Conservation (phyloP, 345 rosid genomes). For the Reutealis trisperma region DNA sequence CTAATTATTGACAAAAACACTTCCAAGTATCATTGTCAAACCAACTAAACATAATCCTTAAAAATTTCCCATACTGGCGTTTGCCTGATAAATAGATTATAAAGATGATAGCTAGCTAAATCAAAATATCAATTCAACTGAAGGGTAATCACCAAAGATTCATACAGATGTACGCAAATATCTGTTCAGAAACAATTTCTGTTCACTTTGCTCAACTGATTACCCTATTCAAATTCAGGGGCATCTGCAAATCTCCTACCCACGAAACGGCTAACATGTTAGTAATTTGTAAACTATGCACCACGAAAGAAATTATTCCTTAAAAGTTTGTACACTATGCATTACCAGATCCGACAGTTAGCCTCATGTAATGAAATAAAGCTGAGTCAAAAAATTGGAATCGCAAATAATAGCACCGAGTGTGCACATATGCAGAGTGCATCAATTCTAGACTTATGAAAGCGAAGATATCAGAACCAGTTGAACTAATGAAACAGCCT, state of each 20-base stretch:
- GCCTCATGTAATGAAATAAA: not conserved
- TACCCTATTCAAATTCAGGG: not conserved
- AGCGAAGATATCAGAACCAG: not conserved
- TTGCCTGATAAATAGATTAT: too few species aligned
- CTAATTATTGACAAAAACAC: too few species aligned
- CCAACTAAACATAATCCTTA: too few species aligned
- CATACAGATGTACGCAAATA: not conserved
- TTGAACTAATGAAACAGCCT: not conserved
- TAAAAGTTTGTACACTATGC: not conserved
- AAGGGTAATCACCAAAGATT: not conserved
- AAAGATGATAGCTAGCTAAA: not conserved
- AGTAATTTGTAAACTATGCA: not conserved
- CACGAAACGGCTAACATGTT: not conserved
- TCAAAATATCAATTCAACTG: not conserved
- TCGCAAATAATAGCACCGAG: not conserved
- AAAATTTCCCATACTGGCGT: too few species aligned
- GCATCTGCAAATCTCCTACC: not conserved
- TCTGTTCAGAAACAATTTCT: not conserved
- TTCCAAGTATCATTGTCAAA: too few species aligned
- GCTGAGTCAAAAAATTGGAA: not conserved
- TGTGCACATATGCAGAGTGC: not conserved
- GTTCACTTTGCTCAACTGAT: not conserved
- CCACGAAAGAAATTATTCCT: not conserved
- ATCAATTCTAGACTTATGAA: not conserved
- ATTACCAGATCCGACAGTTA: too few species aligned